These are phyloP conservation scores for Claviceps sp. DNA, from an alignment of 2,329 filamentous ascomycete species.

Conservation along the genomic window DNA sequence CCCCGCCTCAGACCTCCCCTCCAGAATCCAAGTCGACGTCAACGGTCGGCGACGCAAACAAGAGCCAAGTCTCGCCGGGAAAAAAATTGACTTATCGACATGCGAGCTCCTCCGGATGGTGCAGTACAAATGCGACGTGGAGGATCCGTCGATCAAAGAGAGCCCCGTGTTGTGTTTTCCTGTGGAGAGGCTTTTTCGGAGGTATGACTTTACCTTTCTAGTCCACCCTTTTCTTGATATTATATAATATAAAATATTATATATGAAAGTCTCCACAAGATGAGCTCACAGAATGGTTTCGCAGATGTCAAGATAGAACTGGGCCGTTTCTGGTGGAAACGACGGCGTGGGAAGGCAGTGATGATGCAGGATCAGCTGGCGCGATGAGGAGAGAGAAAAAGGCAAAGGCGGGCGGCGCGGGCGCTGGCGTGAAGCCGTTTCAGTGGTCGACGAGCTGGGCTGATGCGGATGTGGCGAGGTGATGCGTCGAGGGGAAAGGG, in stretches of 20 bases:
- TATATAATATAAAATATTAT: neutral
- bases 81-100: constrained; percentile 34
- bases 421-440: constrained; percentile 9
- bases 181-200: constrained; percentile 45
- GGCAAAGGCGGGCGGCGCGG: neutral
- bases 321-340: constrained; percentile 49
- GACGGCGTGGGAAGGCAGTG: constrained; percentile 43
- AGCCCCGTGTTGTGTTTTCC: constrained; percentile 42
- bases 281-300: too few relatives aligned
- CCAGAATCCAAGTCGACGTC: constrained; percentile 32
- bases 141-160: constrained; percentile 29
- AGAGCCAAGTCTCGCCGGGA: constrained; percentile 16
- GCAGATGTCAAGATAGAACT: constrained; percentile 41
- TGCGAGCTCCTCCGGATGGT: constrained; percentile 45
- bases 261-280: neutral
- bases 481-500: neutral
- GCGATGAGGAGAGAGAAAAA: neutral
- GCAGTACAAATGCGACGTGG: constrained; percentile 47
- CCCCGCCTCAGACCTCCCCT: constrained; percentile 35
- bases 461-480: constrained; percentile 17
- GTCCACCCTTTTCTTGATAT: neutral
- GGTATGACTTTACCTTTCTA: constrained; percentile 27
- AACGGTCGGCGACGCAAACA: constrained; percentile 41
- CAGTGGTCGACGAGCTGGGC: constrained; percentile 24
- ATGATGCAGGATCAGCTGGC: constrained; percentile 4